A percentile compares a stretch with the other conserved stretches of the same genome.
Evolutionary conservation across 179 eudicot genomes (phyloP).

Genomic region (Spinacia oleracea): DNA sequence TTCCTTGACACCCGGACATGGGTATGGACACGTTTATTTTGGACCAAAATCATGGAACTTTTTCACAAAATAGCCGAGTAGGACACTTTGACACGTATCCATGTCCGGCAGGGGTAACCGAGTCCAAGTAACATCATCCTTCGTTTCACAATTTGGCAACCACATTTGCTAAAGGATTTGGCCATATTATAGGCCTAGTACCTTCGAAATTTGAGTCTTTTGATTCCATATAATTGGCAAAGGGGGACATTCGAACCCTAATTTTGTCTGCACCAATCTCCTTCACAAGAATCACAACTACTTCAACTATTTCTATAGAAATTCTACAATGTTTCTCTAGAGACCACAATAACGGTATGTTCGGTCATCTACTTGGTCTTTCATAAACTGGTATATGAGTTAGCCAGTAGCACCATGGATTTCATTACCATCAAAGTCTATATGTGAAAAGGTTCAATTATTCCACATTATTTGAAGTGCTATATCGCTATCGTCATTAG

Average conservation of each 20-base stretch:
- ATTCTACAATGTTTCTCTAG: slow-evolving; percentile 39
- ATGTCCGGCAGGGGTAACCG: too few relatives aligned
- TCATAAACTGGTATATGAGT: slow-evolving; percentile 40
- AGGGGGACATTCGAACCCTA: slow-evolving; percentile 40
- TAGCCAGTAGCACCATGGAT: slow-evolving; percentile 47
- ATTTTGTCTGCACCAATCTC: slow-evolving; percentile 39
- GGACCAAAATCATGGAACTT: too few relatives aligned
- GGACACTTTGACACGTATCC: too few relatives aligned
- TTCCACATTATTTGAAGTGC: too few relatives aligned
- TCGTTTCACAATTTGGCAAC: too few relatives aligned
- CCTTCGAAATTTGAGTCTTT: slow-evolving; percentile 39
- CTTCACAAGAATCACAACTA: slow-evolving; percentile 21
- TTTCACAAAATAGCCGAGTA: too few relatives aligned
- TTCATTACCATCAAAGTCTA: slow-evolving; percentile 42
- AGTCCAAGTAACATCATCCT: too few relatives aligned
- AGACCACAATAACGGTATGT: slow-evolving; percentile 40
- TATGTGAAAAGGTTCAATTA: not conserved
- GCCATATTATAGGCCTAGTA: slow-evolving; percentile 40
- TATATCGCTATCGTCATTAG: too few relatives aligned
- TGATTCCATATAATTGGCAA: slow-evolving; percentile 30
- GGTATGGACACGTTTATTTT: too few relatives aligned
- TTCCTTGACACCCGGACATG: too few relatives aligned
- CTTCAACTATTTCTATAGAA: slow-evolving; percentile 37
- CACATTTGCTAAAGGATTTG: slow-evolving; percentile 27
- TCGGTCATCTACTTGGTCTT: slow-evolving; percentile 41